Base-by-base conservation (phyloP, 805 yeast genomes). In the Candida caryicola region DNA sequence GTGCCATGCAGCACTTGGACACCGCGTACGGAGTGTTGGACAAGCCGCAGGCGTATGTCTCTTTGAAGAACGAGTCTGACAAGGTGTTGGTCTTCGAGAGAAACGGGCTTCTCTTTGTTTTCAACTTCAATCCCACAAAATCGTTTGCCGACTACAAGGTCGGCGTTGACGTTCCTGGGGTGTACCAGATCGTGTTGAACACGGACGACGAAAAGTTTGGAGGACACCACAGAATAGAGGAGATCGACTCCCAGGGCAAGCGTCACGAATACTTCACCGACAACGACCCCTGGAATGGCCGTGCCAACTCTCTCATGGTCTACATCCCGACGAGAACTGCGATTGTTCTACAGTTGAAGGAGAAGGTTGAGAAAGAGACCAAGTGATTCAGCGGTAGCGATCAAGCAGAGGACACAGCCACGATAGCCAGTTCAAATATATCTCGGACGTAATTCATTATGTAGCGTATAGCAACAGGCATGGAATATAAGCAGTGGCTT, bases 51-150 rank as follows among this genome's bases (percentile, higher is more conserved):
- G 95, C 95, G 2, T 93, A 85, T 54, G 81, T 91, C 29, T 86
- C 96, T 0, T 72, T 89, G 56, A 91, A 91, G 59, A 80, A 93
- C 59, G 95, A 91, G 49, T 73, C 74, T 29, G 99, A 91, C 66
- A 91, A 91, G 62, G 83, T 91, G 37, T 62, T 93, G 39, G 96
- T 79, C 0, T 93, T 80, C 64, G 98, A 91, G 62, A 78, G 97
- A 49, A 87, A 83, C 38, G 93, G 90, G 0, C 72, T 87, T 23
- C 55, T 93, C 35, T 93, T 91, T 53, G 71, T 90, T 21, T 89
- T 90, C 73, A 91, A 93, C 62, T 87, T 93, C 73, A 87, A 91
- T 62, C 95, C 95, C 23, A 75, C 84, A 0, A 68, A 86, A 39
- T 85, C 95, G 2, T 91, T 71, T 61, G 70, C 86, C 2, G 96